These are phyloP conservation scores for Phyllachora maydis DNA, from an alignment of 2,329 filamentous ascomycete genomes.

Conservation along the genomic window DNA sequence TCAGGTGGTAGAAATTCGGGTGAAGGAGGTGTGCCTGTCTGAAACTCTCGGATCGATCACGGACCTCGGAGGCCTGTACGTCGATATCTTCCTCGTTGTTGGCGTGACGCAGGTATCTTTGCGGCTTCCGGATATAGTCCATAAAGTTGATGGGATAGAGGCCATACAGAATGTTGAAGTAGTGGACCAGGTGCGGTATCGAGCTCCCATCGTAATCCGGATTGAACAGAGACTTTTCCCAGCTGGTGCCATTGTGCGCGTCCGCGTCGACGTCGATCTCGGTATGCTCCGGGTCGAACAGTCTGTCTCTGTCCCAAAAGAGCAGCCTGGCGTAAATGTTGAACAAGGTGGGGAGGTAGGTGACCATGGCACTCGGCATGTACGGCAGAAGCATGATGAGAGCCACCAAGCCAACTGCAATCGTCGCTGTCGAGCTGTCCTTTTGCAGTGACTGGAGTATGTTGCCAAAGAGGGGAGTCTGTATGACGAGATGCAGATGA, in stretches of 20 bases:
- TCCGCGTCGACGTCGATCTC: constrained; percentile 17
- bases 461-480: constrained; percentile 52
- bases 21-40: constrained; percentile 55
- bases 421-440: constrained; percentile 56
- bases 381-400: constrained; percentile 70
- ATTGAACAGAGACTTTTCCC: constrained; percentile 44
- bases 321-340: constrained; percentile 62
- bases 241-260: constrained; percentile 17
- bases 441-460: constrained; percentile 54
- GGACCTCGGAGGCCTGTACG: constrained; percentile 57
- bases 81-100: constrained; percentile 57
- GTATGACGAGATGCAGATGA: constrained; percentile 51
- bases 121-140: constrained; percentile 67
- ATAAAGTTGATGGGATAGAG: constrained; percentile 73
- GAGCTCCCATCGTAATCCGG: constrained; percentile 39
- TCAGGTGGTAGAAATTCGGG: constrained; percentile 67
- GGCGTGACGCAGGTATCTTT: constrained; percentile 55
- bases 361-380: constrained; percentile 51
- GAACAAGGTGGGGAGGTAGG: constrained; percentile 53
- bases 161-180: constrained; percentile 68
- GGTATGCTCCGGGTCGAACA: constrained; percentile 14
- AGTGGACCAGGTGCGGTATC: constrained; percentile 48
- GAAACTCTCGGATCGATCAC: constrained; percentile 55
- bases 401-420: constrained; percentile 55
- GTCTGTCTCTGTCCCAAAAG: constrained; percentile 49